These are phyloP conservation scores for Fusarium domesticum DNA, from an alignment of 2,329 filamentous ascomycete species.

Conservation along the genomic window DNA sequence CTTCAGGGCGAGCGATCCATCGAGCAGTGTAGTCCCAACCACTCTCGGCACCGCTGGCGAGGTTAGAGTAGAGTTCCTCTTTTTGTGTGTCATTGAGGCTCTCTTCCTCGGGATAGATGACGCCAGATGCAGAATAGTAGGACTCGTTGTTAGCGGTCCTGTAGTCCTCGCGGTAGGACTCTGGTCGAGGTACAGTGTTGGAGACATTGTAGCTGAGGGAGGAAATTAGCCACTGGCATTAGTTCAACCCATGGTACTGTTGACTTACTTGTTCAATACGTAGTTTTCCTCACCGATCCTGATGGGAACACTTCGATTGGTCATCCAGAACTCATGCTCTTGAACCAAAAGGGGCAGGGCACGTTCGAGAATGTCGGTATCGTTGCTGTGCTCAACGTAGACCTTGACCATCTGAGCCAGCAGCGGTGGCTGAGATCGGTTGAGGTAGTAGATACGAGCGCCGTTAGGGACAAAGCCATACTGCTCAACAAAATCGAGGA, in stretches of 20 bases:
- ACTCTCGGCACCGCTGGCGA: constrained; percentile 63
- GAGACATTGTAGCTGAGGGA: constrained; percentile 51
- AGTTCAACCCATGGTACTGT: background rate
- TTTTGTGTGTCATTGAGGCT: constrained; percentile 52
- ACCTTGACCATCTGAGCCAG: constrained; percentile 63
- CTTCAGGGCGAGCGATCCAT: constrained; percentile 55
- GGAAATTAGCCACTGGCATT: constrained; percentile 12
- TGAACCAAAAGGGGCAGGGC: constrained; percentile 61
- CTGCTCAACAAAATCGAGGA: constrained; percentile 62
- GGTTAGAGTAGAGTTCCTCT: constrained; percentile 55
- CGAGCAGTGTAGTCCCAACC: constrained; percentile 63
- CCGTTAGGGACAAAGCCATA: constrained; percentile 68
- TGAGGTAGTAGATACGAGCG: constrained; percentile 64
- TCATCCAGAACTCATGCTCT: constrained; percentile 62
- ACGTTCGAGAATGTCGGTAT: constrained; percentile 57
- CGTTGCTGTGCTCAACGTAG: constrained; percentile 64
- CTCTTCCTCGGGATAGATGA: constrained; percentile 52
- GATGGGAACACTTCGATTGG: constrained; percentile 57
- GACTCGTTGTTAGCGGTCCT: constrained; percentile 62
- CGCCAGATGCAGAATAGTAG: constrained; percentile 57
- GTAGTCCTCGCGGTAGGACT: constrained; percentile 66
- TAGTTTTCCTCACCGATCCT: constrained; percentile 47
- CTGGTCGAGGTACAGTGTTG: constrained; percentile 65
- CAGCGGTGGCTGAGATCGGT: constrained; percentile 65
- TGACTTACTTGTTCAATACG: constrained; percentile 52